A percentile compares a stretch with the other conserved stretches of the same genome.
Evolutionary conservation across 768 basidiomycete genomes (phyloP).

Genomic region (Leccinum ochraceum): DNA sequence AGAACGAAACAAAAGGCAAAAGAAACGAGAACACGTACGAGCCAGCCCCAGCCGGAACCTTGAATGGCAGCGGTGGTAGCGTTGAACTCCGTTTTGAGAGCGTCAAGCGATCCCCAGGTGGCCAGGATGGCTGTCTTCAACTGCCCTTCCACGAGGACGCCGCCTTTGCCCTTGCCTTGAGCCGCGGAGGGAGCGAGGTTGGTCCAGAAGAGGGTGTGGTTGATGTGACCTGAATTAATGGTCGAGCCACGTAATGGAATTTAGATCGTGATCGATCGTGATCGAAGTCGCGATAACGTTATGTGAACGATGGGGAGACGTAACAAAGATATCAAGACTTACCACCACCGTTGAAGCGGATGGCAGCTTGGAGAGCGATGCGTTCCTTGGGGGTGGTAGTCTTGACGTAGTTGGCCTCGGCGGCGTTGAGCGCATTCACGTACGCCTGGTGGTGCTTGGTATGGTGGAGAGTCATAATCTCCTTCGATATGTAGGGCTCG

Average conservation of each 20-base stretch:
- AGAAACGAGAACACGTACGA: conserved; percentile 46
- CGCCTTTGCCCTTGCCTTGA: conserved; percentile 60
- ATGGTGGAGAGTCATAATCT: conserved; percentile 97
- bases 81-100: conserved; percentile 81
- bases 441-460: conserved; percentile 95
- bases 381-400: conserved; percentile 70
- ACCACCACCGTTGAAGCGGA: conserved; percentile 98
- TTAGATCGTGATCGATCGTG: neutral
- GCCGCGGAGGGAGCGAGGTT: conserved; percentile 72
- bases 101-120: conserved; percentile 70
- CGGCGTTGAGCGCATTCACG: conserved; percentile 88
- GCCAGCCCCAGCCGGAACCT: conserved; percentile 96
- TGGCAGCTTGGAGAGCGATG: conserved; percentile 85
- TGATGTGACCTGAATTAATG: conserved; percentile 68
- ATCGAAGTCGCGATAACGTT: conserved; percentile 16
- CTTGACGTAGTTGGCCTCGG: conserved; percentile 74
- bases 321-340: conserved; percentile 26
- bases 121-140: conserved; percentile 64
- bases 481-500: conserved; percentile 87
- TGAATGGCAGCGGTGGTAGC: conserved; percentile 83
- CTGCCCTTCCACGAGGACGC: conserved; percentile 57
- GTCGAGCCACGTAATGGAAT: neutral
- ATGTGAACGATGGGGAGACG: neutral
- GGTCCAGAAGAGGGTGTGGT: conserved; percentile 96
- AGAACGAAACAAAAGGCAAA: neutral